Evolutionary conservation across 2,329 filamentous ascomycete genomes (phyloP).

Genomic region (Phyllachora maydis): DNA sequence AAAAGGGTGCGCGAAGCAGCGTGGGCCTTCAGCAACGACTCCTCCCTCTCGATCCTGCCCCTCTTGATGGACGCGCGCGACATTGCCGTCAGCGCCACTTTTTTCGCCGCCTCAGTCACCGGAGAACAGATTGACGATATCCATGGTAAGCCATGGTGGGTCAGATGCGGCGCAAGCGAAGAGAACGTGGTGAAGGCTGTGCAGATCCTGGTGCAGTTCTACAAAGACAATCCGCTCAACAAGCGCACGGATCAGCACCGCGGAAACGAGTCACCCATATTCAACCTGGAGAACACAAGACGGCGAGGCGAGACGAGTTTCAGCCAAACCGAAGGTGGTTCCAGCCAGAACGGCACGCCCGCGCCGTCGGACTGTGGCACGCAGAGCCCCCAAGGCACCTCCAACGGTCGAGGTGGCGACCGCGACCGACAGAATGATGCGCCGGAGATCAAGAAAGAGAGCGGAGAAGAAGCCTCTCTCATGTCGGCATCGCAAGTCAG

Average conservation of each 20-base stretch:
- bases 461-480: conserved; percentile 2
- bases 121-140: conserved; percentile 58
- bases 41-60: conserved; percentile 65
- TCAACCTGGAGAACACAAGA: conserved; percentile 33
- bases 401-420: conserved; percentile 19
- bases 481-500: conserved; percentile 1
- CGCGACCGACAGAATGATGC: conserved; percentile 8
- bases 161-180: conserved; percentile 49
- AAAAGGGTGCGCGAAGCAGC: conserved; percentile 67
- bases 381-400: conserved; percentile 22
- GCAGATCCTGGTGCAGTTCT: conserved; percentile 52
- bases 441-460: conserved; percentile 3
- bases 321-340: conserved; percentile 20
- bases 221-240: conserved; percentile 39
- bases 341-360: conserved; percentile 28
- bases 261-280: conserved; percentile 30
- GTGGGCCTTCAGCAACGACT: conserved; percentile 90
- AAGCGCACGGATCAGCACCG: conserved; percentile 31
- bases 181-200: conserved; percentile 52
- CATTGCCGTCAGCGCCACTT: conserved; percentile 70
- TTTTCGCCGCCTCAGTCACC: conserved; percentile 63
- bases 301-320: conserved; percentile 20
- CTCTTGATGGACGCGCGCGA: conserved; percentile 61
- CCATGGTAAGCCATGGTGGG: conserved; percentile 73
- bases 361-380: conserved; percentile 24